These are phyloP conservation scores for Cotoneaster glaucophyllus DNA, from an alignment of 306 rosid species.

Conservation along the genomic window DNA sequence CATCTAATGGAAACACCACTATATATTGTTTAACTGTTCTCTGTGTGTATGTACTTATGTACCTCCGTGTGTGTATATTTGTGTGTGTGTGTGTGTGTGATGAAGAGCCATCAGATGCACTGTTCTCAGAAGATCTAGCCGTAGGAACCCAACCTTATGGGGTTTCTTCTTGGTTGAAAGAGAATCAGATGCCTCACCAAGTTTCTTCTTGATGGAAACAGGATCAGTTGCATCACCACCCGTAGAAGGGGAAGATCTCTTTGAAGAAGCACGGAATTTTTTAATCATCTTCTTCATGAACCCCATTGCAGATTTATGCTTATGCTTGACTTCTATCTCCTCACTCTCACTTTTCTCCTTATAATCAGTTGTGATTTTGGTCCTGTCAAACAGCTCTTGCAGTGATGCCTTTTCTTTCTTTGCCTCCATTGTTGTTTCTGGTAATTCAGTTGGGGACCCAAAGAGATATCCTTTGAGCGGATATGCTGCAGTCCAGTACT, in stretches of 20 bases:
- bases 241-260: constrained; percentile 22
- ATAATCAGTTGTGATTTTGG: constrained; percentile 39
- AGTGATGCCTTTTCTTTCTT: constrained; percentile 60
- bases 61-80: background rate
- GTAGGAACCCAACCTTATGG: constrained; percentile 54
- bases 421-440: constrained; percentile 37
- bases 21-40: background rate
- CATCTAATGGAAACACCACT: background rate
- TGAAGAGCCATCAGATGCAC: constrained; percentile 4
- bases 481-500: constrained; percentile 46
- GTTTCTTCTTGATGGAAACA: constrained; percentile 28
- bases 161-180: constrained; percentile 46
- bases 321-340: constrained; percentile 35
- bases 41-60: background rate
- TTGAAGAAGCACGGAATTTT: constrained; percentile 40
- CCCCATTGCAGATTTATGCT: constrained; percentile 42
- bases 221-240: constrained; percentile 24
- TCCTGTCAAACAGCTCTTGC: constrained; percentile 56
- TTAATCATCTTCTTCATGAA: constrained; percentile 59
- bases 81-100: constrained; percentile 5
- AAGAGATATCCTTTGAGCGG: constrained; percentile 88
- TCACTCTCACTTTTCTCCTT: constrained; percentile 24
- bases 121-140: constrained; percentile 24
- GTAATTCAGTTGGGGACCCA: constrained; percentile 60
- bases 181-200: constrained; percentile 21